Percentiles rank a stretch among this genome's conserved stretches.
Evolutionary conservation across 1,284 basidiomycete genomes (phyloP).

Genomic region (Fomitopsis palustris): DNA sequence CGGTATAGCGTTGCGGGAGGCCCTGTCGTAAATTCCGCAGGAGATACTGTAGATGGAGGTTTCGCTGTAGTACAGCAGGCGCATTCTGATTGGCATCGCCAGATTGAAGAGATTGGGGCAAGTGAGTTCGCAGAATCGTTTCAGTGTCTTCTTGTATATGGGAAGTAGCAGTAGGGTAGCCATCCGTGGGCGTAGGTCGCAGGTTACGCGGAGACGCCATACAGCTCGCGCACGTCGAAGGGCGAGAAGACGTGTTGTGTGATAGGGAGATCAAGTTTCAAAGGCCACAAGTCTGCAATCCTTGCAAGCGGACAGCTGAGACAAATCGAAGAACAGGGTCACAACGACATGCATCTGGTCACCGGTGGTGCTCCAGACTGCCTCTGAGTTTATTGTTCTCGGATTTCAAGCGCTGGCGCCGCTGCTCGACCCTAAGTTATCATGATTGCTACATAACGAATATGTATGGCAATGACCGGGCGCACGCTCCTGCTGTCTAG

Average conservation of each 20-base stretch:
- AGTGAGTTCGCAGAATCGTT: conserved; percentile 48
- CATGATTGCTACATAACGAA: too few relatives aligned
- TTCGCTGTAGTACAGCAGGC: conserved; percentile 42
- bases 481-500: not conserved
- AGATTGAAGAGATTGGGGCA: conserved; percentile 26
- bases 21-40: conserved; percentile 69
- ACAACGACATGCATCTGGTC: too few relatives aligned
- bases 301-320: too few relatives aligned
- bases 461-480: too few relatives aligned
- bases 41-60: conserved; percentile 66
- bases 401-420: too few relatives aligned
- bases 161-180: conserved; percentile 62
- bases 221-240: too few relatives aligned
- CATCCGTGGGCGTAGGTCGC: conserved; percentile 46
- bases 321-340: too few relatives aligned
- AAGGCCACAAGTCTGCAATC: too few relatives aligned
- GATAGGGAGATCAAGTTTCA: not conserved
- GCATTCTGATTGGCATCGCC: conserved; percentile 11
- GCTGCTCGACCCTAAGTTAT: too few relatives aligned
- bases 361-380: too few relatives aligned
- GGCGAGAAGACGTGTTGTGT: too few relatives aligned
- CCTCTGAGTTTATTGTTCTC: too few relatives aligned
- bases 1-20: conserved; percentile 72
- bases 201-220: conserved; percentile 4
- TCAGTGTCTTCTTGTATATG: conserved; percentile 67